A percentile compares a stretch with the other conserved stretches of the same genome.
These are phyloP conservation scores for Candida silvicultrix DNA, from an alignment of 805 yeast genomes.

Conservation along the genomic window DNA sequence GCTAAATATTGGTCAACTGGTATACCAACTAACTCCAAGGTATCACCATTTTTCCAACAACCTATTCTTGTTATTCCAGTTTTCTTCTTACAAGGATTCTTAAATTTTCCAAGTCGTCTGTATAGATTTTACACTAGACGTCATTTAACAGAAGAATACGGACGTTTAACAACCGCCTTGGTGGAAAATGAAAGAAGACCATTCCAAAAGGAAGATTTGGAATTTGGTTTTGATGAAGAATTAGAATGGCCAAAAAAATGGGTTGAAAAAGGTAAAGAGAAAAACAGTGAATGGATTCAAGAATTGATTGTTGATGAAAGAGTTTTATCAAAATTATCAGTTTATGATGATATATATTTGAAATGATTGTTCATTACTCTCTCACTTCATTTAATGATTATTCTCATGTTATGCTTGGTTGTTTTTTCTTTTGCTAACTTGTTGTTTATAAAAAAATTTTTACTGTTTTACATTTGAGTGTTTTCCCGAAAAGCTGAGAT, in stretches of 20 bases:
- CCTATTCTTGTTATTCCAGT: conserved; percentile 74
- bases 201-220: conserved; percentile 37
- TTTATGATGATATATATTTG: conserved; percentile 25
- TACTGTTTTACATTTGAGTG: too few relatives aligned
- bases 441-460: too few relatives aligned
- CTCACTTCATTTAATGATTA: too few relatives aligned
- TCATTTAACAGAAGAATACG: conserved; percentile 58
- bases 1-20: background rate
- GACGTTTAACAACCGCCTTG: conserved; percentile 44
- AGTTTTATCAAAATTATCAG: conserved; percentile 46
- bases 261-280: conserved; percentile 70
- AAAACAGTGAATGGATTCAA: conserved; percentile 82
- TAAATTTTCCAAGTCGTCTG: conserved; percentile 68
- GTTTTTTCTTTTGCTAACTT: background rate
- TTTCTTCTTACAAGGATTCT: conserved; percentile 75
- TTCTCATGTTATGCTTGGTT: too few relatives aligned
- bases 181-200: conserved; percentile 44
- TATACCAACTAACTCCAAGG: conserved; percentile 24
- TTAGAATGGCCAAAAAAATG: conserved; percentile 82
- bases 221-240: conserved; percentile 55
- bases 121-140: conserved; percentile 75
- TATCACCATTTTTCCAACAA: conserved; percentile 64
- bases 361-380: too few relatives aligned
- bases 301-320: conserved; percentile 67
- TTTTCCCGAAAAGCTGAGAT: too few relatives aligned